phyloP scores from a whole-genome alignment of 805 yeast species.

The Candida anglica region DNA sequence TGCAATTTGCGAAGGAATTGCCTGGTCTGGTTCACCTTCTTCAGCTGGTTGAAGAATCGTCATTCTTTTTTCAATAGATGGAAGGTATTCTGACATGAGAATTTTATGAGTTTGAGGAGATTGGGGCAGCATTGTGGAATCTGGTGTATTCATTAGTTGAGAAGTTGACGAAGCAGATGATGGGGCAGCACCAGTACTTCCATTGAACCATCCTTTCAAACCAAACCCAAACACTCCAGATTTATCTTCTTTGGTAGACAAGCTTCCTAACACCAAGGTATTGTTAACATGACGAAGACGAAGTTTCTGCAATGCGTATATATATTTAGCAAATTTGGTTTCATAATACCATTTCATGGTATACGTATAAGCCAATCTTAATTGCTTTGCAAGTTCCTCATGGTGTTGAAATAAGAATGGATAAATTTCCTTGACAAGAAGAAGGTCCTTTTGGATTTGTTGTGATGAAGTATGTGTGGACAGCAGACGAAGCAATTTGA shows the following conservation, averaged over 20 bases:
- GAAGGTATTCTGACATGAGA: conserved; percentile 48
- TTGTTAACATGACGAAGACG: conserved; percentile 53
- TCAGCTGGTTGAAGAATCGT: conserved; percentile 41
- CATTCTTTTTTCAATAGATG: conserved; percentile 52
- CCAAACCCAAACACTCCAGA: conserved; percentile 11
- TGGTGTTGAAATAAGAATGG: conserved; percentile 53
- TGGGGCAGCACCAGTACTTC: neutral
- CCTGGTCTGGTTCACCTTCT: conserved; percentile 50
- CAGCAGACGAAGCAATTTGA: conserved; percentile 58
- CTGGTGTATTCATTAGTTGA: conserved; percentile 1
- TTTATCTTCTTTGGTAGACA: conserved; percentile 20
- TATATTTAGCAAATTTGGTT: conserved; percentile 71
- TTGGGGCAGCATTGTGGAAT: conserved; percentile 5
- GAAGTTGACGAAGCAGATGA: conserved; percentile 1
- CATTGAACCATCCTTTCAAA: conserved; percentile 22
- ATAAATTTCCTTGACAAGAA: conserved; percentile 60
- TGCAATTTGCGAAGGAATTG: conserved; percentile 79
- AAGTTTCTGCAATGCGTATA: conserved; percentile 65
- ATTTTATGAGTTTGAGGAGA: conserved; percentile 9
- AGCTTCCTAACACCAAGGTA: conserved; percentile 50
- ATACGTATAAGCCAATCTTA: conserved; percentile 74
- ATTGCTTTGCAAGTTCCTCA: conserved; percentile 62
- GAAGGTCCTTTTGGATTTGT: conserved; percentile 60
- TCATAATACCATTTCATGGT: conserved; percentile 95
- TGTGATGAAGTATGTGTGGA: conserved; percentile 66